These are phyloP conservation scores for Arabis alpina DNA, from an alignment of 345 rosid genomes.

Conservation along the genomic window DNA sequence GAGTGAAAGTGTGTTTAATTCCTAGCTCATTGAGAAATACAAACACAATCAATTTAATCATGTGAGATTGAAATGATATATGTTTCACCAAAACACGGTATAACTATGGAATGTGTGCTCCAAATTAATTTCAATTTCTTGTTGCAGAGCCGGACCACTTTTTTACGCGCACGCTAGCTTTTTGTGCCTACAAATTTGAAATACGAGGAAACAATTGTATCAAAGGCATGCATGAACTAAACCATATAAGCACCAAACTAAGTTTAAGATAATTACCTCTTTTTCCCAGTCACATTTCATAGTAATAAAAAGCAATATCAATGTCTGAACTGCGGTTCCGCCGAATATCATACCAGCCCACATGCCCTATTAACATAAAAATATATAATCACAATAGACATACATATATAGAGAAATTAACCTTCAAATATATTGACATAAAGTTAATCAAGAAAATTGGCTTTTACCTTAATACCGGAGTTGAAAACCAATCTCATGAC, in stretches of 20 bases:
- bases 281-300: constrained; percentile 55
- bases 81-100: background rate
- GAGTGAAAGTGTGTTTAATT: background rate
- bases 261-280: constrained; percentile 46
- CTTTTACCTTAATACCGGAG: constrained; percentile 37
- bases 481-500: constrained; percentile 62
- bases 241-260: background rate
- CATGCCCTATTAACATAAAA: constrained; percentile 50
- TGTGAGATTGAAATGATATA: background rate
- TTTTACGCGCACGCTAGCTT: constrained; percentile 6
- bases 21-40: background rate
- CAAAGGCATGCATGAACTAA: background rate
- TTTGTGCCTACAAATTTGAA: constrained; percentile 18
- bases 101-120: background rate
- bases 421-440: background rate
- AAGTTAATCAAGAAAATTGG: background rate
- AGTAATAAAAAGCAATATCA: constrained; percentile 52
- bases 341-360: constrained; percentile 85
- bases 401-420: background rate
- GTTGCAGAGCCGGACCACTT: background rate
- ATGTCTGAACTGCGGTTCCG: constrained; percentile 61
- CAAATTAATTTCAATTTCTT: background rate
- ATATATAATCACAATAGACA: background rate
- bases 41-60: background rate
- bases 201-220: background rate